Evolutionary conservation across 148 eudicot species (phyloP).

Genomic region (Agrostemma githago): DNA sequence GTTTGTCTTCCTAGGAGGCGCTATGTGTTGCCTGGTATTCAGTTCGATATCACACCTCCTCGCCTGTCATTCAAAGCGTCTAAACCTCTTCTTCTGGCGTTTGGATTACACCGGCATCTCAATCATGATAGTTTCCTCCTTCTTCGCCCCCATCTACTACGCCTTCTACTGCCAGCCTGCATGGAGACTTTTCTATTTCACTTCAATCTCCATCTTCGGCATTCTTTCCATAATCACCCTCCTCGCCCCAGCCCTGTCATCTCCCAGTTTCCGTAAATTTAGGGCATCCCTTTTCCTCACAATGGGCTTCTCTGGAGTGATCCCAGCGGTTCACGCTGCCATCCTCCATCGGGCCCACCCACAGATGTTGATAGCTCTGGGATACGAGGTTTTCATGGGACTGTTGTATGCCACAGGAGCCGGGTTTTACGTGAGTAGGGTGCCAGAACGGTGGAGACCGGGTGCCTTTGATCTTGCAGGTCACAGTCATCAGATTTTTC

Average conservation of each 20-base stretch:
- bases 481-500: slow-evolving; percentile 92
- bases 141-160: slow-evolving; percentile 78
- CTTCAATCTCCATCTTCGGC: slow-evolving; percentile 54
- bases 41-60: slow-evolving; percentile 86
- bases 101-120: slow-evolving; percentile 86
- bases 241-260: slow-evolving; percentile 58
- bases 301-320: slow-evolving; percentile 83
- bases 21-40: slow-evolving; percentile 74
- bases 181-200: slow-evolving; percentile 52
- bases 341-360: slow-evolving; percentile 45
- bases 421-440: slow-evolving; percentile 54
- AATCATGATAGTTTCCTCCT: slow-evolving; percentile 80
- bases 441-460: slow-evolving; percentile 85
- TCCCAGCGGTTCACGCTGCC: slow-evolving; percentile 73
- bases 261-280: slow-evolving; percentile 52
- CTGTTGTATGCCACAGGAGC: slow-evolving; percentile 64
- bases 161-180: slow-evolving; percentile 55
- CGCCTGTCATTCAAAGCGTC: slow-evolving; percentile 74
- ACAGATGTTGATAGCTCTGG: slow-evolving; percentile 51
- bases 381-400: slow-evolving; percentile 67
- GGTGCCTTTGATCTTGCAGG: slow-evolving; percentile 84
- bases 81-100: slow-evolving; percentile 79
- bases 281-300: slow-evolving; percentile 63
- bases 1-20: slow-evolving; percentile 78
- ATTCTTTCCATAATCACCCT: slow-evolving; percentile 55